phyloP scores from a whole-genome alignment of 192 early-diverging fungal genomes.

The Backusella mclennaniae region DNA sequence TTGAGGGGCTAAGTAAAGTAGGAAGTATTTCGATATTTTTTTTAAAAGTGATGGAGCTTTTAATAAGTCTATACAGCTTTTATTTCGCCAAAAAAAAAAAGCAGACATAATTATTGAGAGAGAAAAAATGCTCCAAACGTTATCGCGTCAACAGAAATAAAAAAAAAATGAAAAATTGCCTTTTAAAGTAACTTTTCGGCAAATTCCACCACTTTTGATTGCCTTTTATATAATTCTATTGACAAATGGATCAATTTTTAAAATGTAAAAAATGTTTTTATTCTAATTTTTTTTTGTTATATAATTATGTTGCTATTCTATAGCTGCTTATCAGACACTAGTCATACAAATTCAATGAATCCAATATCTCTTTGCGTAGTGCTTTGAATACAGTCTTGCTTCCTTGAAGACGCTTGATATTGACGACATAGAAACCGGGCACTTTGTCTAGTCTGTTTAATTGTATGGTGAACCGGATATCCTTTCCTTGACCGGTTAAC shows the following conservation, averaged over 20 bases:
- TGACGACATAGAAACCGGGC: not conserved
- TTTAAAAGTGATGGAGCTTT: too few relatives aligned
- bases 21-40: too few relatives aligned
- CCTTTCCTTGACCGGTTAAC: not conserved
- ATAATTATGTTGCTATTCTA: not conserved
- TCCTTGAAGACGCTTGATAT: not conserved
- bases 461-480: not conserved
- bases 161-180: too few relatives aligned
- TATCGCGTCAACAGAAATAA: too few relatives aligned
- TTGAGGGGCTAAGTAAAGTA: conserved; percentile 32
- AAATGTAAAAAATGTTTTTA: not conserved
- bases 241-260: too few relatives aligned
- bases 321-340: not conserved
- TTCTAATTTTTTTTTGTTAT: not conserved
- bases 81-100: too few relatives aligned
- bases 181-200: too few relatives aligned
- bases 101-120: too few relatives aligned
- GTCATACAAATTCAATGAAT: not conserved
- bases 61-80: too few relatives aligned
- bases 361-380: not conserved
- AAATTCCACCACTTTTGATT: too few relatives aligned
- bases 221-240: too few relatives aligned
- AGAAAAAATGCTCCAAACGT: too few relatives aligned
- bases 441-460: not conserved
- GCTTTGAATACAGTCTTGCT: not conserved